phyloP scores from a whole-genome alignment of 805 yeast species.

The Metschnikowia santaceciliae region DNA sequence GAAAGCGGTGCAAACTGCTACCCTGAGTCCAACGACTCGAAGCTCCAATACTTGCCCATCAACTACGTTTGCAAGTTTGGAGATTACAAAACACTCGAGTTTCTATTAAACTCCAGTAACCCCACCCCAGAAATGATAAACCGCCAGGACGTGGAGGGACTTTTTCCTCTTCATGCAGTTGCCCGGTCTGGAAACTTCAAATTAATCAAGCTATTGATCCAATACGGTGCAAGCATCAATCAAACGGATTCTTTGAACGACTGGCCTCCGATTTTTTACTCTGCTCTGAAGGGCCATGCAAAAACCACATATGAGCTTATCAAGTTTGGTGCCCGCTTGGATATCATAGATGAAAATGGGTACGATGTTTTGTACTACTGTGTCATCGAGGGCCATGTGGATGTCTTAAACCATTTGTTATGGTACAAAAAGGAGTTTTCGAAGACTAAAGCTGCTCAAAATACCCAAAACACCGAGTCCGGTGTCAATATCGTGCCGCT shows the following conservation, averaged over 20 bases:
- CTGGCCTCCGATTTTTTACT: conserved; percentile 93
- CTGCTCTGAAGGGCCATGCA: conserved; percentile 80
- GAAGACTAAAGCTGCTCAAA: background rate
- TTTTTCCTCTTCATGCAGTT: conserved; percentile 81
- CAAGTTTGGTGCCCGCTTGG: conserved; percentile 65
- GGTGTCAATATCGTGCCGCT: background rate
- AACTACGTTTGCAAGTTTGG: conserved; percentile 89
- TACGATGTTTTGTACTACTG: conserved; percentile 82
- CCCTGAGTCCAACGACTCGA: conserved; percentile 45
- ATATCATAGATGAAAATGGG: conserved; percentile 72
- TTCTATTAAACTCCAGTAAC: conserved; percentile 45
- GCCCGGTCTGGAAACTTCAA: conserved; percentile 77
- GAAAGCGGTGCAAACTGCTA: conserved; percentile 33
- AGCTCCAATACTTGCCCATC: conserved; percentile 68
- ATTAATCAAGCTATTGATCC: conserved; percentile 62
- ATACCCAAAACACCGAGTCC: background rate
- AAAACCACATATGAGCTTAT: conserved; percentile 68
- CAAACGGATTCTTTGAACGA: conserved; percentile 78
- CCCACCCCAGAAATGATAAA: conserved; percentile 27
- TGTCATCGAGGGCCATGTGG: conserved; percentile 89
- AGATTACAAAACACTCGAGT: conserved; percentile 62
- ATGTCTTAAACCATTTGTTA: conserved; percentile 68
- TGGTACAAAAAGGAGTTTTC: conserved; percentile 27
- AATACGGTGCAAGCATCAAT: conserved; percentile 72
- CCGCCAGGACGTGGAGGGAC: conserved; percentile 81